A percentile compares a stretch with the other conserved stretches of the same genome.
Evolutionary conservation across 2,329 filamentous ascomycete genomes (phyloP).

Genomic region (Calonectria honghensis): DNA sequence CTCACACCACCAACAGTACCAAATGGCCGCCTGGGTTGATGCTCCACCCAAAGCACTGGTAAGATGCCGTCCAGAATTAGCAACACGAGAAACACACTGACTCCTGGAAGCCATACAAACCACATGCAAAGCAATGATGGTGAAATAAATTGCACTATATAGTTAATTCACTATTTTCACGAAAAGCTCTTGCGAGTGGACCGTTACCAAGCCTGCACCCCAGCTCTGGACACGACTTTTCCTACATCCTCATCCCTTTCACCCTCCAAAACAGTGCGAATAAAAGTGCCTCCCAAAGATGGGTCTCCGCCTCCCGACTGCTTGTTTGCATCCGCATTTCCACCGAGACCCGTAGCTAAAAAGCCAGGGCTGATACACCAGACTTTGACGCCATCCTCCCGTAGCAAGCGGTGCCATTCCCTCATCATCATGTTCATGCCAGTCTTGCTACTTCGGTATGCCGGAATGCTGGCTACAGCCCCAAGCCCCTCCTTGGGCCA

Average conservation of each 20-base stretch:
- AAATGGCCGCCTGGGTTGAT: constrained; percentile 43
- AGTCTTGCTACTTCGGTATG: constrained; percentile 33
- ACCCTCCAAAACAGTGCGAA: constrained; percentile 65
- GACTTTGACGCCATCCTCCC: constrained; percentile 36
- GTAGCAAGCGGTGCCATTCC: constrained; percentile 31
- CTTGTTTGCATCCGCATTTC: constrained; percentile 16
- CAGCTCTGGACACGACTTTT: constrained; percentile 36
- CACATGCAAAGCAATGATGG: not conserved
- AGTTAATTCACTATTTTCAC: not conserved
- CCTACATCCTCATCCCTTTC: constrained; percentile 64
- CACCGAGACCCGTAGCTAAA: constrained; percentile 33
- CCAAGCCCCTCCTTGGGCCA: constrained; percentile 67
- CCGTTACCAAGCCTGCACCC: constrained; percentile 23
- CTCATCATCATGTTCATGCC: constrained; percentile 39
- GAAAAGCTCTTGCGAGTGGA: not conserved
- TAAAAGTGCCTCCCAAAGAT: constrained; percentile 51
- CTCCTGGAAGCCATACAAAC: not conserved
- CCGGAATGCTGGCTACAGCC: not conserved
- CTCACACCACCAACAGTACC: constrained; percentile 28
- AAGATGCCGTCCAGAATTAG: not conserved
- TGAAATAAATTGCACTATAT: not conserved
- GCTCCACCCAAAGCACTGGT: constrained; percentile 39
- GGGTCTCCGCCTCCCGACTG: constrained; percentile 38
- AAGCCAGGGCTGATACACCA: constrained; percentile 38
- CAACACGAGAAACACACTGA: not conserved